Evolutionary conservation across 805 yeast genomes (phyloP), one percentile per base, ranked within the genome.

Genomic region (Grigorovia humatica): DNA sequence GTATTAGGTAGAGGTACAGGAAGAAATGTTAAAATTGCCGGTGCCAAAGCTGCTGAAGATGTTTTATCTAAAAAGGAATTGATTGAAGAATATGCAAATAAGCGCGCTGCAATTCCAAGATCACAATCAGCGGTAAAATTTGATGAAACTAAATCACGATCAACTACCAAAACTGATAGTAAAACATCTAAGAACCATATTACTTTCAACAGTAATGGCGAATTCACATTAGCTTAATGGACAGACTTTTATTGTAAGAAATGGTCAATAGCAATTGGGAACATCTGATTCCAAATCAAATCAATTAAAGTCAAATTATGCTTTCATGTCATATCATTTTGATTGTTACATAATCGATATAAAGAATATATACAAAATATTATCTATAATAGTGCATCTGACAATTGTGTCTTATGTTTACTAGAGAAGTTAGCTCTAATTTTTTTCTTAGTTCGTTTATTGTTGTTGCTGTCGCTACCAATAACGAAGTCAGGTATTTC

Each of bases 11-110:
- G 66, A 3, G 98, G 96, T 4, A 70, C 67, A 7, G 98, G 87
- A 2, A 73, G 77, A 23, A 83, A 79, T 55, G 71, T 74, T 3
- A 86, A 85, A 64, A 83, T 80, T 30, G 98, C 97, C 0, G 93
- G 96, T 0, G 66, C 79, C 20, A 72, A 83, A 51, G 96, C 97
- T 0, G 99, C 99, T 0, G 83, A 83, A 82, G 71, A 74, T 49
- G 96, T 91, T 0, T 70, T 91, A 46, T 67, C 70, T 11, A 80
- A 87, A 55, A 77, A 76, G 44, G 71, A 70, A 0, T 52, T 79
- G 32, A 71, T 88, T 47, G 90, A 84, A 54, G 82, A 82, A 59
- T 87, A 78, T 63, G 79, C 80, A 13, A 72, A 73, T 43, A 54
- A 74, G 19, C 71, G 96, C 54, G 75, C 82, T n/a, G 62, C 73